These are phyloP conservation scores for Zymoseptoria tritici DNA, from an alignment of 2,329 filamentous ascomycete species.

Conservation along the genomic window DNA sequence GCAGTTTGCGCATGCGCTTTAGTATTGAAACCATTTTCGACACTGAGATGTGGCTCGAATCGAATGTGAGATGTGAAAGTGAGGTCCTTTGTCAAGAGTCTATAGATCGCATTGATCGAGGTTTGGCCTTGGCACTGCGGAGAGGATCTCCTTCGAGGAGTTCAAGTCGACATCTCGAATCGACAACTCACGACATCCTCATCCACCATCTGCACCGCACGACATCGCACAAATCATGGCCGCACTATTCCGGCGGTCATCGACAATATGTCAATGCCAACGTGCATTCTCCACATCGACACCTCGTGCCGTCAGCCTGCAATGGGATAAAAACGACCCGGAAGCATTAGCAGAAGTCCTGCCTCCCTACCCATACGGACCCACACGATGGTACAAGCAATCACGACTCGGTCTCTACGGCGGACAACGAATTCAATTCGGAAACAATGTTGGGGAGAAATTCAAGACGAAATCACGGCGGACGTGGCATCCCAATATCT, in stretches of 20 bases:
- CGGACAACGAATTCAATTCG: conserved; percentile 62
- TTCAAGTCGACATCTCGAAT: not conserved
- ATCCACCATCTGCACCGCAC: not conserved
- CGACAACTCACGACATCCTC: not conserved
- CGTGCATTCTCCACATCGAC: conserved; percentile 28
- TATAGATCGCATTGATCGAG: not conserved
- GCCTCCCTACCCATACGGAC: conserved; percentile 63
- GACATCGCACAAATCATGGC: conserved; percentile 14
- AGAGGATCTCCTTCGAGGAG: not conserved
- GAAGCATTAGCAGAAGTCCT: conserved; percentile 27
- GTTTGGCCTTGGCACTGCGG: conserved; percentile 3
- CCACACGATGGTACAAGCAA: conserved; percentile 67
- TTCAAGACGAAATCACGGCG: conserved; percentile 64
- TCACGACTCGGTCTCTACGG: conserved; percentile 55
- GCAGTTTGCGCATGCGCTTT: conserved; percentile 67
- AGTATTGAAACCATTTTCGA: conserved; percentile 49
- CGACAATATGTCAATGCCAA: conserved; percentile 13
- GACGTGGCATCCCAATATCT: conserved; percentile 67
- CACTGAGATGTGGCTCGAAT: not conserved
- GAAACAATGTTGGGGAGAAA: conserved; percentile 65
- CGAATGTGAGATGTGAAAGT: not conserved
- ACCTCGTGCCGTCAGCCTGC: conserved; percentile 18
- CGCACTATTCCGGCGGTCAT: conserved; percentile 19
- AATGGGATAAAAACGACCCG: conserved; percentile 27
- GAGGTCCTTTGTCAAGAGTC: not conserved